A percentile compares a stretch with the other conserved stretches of the same genome.
Evolutionary conservation across 495 filamentous ascomycete species (phyloP).

Genomic region (Penicillium waksmanii): DNA sequence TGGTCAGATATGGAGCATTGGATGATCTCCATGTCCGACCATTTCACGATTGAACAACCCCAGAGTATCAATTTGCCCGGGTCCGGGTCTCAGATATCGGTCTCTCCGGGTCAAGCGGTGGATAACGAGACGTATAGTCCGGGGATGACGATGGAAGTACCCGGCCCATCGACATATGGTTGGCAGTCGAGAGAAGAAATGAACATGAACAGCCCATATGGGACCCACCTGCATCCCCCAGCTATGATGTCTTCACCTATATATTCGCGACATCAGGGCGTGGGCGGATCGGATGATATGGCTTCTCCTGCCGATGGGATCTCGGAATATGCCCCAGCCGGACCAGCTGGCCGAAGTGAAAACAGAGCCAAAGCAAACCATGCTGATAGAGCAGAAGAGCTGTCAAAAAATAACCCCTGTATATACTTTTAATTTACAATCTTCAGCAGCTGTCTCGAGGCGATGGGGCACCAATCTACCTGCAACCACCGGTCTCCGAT

Average conservation of each 20-base stretch:
- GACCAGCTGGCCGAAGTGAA: neutral
- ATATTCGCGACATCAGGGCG: conserved; percentile 12
- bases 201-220: conserved; percentile 16
- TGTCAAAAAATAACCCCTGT: conserved; percentile 24
- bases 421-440: conserved; percentile 29
- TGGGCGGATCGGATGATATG: conserved; percentile 6
- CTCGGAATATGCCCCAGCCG: conserved; percentile 7
- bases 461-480: conserved; percentile 4
- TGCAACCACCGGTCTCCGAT: neutral
- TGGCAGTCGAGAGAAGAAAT: conserved; percentile 18
- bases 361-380: neutral
- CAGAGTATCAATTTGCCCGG: neutral
- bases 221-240: conserved; percentile 10
- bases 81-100: conserved; percentile 6
- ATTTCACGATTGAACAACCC: conserved; percentile 17
- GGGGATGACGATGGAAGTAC: conserved; percentile 5
- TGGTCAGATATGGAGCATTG: conserved; percentile 29
- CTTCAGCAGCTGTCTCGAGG: neutral
- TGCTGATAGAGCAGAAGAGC: conserved; percentile 21
- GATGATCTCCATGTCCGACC: conserved; percentile 23
- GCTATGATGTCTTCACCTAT: conserved; percentile 13
- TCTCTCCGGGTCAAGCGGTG: neutral
- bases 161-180: conserved; percentile 5
- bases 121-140: neutral
- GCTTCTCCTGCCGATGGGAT: conserved; percentile 11